Evolutionary conservation across 2,329 filamentous ascomycete species (phyloP).

Genomic region (Aspergillus novofumigatus): DNA sequence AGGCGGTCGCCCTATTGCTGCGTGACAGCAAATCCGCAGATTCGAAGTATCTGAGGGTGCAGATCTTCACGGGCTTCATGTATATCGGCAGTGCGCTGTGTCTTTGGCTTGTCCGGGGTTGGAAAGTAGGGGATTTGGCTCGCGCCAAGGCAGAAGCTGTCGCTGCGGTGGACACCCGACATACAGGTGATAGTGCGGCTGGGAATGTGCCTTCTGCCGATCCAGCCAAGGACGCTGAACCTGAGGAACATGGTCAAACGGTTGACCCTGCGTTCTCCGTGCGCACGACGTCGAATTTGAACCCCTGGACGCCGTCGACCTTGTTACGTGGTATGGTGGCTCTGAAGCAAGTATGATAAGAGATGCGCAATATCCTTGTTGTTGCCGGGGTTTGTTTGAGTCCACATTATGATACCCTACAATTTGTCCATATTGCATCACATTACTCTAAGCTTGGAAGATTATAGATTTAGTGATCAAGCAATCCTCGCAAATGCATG

Average conservation of each 20-base stretch:
- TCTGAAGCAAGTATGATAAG: constrained; percentile 25
- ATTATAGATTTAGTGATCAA: not conserved
- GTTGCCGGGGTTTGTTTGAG: not conserved
- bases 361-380: not conserved
- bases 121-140: constrained; percentile 35
- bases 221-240: not conserved
- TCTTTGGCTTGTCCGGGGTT: constrained; percentile 37
- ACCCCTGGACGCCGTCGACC: constrained; percentile 25
- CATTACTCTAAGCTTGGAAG: not conserved
- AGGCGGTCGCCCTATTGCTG: constrained; percentile 59
- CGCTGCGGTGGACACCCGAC: not conserved
- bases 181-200: not conserved
- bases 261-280: constrained; percentile 4
- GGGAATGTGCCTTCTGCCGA: not conserved
- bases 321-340: constrained; percentile 30
- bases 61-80: constrained; percentile 58
- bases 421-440: not conserved
- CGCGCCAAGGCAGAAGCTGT: constrained; percentile 11
- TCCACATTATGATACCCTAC: not conserved
- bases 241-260: constrained; percentile 11
- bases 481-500: not conserved
- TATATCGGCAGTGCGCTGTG: constrained; percentile 54
- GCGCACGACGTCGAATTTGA: not conserved
- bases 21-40: constrained; percentile 33
- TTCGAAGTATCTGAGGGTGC: constrained; percentile 36